Evolutionary conservation across 495 filamentous ascomycete species (phyloP), one percentile per base, ranked within the genome.

Genomic region (Penicillium herquei): DNA sequence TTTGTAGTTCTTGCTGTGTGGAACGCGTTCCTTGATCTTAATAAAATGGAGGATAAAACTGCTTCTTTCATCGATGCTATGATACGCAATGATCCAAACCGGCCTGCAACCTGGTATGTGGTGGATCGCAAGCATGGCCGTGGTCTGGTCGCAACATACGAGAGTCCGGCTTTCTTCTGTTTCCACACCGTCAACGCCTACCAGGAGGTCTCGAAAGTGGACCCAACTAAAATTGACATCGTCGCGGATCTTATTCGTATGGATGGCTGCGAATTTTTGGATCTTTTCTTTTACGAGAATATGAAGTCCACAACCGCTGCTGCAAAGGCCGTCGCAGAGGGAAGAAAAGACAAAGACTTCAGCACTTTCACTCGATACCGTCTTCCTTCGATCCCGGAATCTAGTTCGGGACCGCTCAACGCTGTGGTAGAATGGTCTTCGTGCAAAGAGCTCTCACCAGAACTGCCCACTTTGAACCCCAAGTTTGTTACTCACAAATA

Each of bases 111-210:
- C 13, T 93, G 89, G 89, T 85, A 87, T 54, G 76, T 92, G 4
- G 66, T 92, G 39, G 88, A 92, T 59, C 78, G 83, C 46, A 69
- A 63, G 30, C 52, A 59, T 3, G 73, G 70, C 7, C 62, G 70
- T n/a, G 85, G 86, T 4, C 69, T 89, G 0, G 75, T 88, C 1
- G 83, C 75, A 6, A 77, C 68, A 14, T 87, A 81, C 62, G 78
- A 86, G 31, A 83, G 75, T 21, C 72, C 75, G 0, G 77, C 85
- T 0, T 85, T 86, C 52, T 93, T 90, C 73, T 83, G 79, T 68
- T 92, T 92, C 70, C 88, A 93, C 70, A 80, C 84, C 6, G 74
- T 89, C 61, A 92, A 92, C 59, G 80, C 88, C 0, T 92, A 84
- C 70, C 84, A 90, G 56, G 82, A 88, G 52, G 55, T 67, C 0